Base-by-base conservation (phyloP, 768 basidiomycete genomes). In the Psilocybe azurescens region DNA sequence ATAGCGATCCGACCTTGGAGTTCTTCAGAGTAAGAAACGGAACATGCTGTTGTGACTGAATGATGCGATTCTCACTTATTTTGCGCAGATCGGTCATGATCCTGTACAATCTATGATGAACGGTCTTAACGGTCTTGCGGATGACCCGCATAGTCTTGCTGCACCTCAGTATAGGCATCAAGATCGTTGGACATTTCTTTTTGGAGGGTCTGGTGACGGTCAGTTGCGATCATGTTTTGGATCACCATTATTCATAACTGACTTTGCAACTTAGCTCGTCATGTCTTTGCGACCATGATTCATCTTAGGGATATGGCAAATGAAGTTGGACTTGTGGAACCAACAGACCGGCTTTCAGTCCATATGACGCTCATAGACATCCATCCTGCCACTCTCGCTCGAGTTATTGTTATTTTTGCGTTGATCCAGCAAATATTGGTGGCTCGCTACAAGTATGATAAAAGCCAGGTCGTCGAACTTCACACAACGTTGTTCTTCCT, bases 171-270 rank as follows among this genome's bases (percentile, higher is more conserved):
- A 61, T 58, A 11, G 24, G 48, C 18, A 58, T 38, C 18, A 59
- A 51, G 20, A 50, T 20, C 30, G 48, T 9, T 66, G 62, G 53
- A 58, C 69, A 2, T 69, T 72, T 32, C 53, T 72, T 7, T 70
- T 70, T 38, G 70, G 70, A 24, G 69, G 70, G 3, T 72, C 63
- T 54, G 70, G 70, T 14, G 69, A 72, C 56, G 67, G 70, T 71
- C 28, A 47, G 64, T 55, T 20, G 41, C 18, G 7, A 46, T 5
- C 24, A 10, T 47, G 13, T 7, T 39, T 29, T n/a, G 11, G 3
- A 30, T 48, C 16, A 44, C 2, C 33, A 28, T 8, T 28, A 9
- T 53, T 13, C n/a, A 18, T 20, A 24, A 24, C 24, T 24, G 24
- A 24, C 24, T 24, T 24, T 24, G 24, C 24, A 24, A 24, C 24